Evolutionary conservation across 78 protist species (phyloP), one percentile per base, ranked within the genome.

Genomic region (Polysphondylium violaceum): DNA sequence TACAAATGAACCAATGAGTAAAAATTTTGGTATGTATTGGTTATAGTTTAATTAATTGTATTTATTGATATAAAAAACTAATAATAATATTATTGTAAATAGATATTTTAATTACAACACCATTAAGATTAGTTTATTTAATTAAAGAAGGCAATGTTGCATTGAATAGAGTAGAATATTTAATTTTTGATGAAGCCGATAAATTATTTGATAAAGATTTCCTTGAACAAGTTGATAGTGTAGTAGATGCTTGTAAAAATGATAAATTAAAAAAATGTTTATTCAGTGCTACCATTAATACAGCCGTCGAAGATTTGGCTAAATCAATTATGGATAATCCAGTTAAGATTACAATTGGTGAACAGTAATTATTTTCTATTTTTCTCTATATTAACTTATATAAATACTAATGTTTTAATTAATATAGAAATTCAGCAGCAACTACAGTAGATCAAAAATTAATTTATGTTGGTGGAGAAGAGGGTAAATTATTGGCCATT

Each of bases 181-280:
- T 97, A 29, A 94, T 96, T 38, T 64, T 96, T 51, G 99, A 97
- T 61, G 99, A 97, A 76, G 99, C 97, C 29, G 99, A 97, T 74
- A 53, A 44, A 63, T 94, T 97, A 43, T 92, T 97, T 56, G 96
- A 87, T 56, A 33, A 55, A 7, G 92, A 94, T 33, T 97, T 95
- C 53, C 25, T 88, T 4, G 91, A 87, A 65, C 98, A 97, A 95
- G 94, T 95, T 35, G 90, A 92, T 69, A 40, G n/a, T 43, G 75
- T 94, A 0, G 68, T 95, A 1, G 76, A 56, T 38, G 86, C 94
- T 19, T 78, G 92, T 60, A 27, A 71, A 53, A 60, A 74, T 25
- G 21, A 21, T 29, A 51, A 53, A 44, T 35, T 75, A 44, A 69
- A 76, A 51, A 55, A 76, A 27, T 43, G 50, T 63, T 58, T 96